phyloP scores from a whole-genome alignment of 2,329 filamentous ascomycete species.

The Arthrobotrys conoides region DNA sequence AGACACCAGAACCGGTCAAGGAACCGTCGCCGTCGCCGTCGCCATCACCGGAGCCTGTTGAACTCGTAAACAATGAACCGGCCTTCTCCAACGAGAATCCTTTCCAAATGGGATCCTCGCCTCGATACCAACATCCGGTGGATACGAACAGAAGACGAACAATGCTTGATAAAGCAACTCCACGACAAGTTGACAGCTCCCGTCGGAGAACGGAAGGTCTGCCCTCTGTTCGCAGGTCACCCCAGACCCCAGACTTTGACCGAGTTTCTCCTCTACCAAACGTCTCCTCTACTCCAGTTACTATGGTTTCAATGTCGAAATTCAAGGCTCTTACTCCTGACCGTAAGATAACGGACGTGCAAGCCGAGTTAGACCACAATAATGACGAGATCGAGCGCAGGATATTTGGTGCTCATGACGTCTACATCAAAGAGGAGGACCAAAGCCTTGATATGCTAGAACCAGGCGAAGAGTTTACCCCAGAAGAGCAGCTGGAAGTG shows the following conservation, averaged over 20 bases:
- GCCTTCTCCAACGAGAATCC: constrained; percentile 65
- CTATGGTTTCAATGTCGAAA: constrained; percentile 40
- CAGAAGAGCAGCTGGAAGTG: constrained; percentile 74
- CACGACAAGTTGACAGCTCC: constrained; percentile 42
- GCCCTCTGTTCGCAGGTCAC: constrained; percentile 43
- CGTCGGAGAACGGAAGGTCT: constrained; percentile 51
- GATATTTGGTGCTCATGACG: constrained; percentile 32
- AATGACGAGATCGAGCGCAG: constrained; percentile 37
- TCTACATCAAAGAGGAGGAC: constrained; percentile 69
- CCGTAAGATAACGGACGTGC: constrained; percentile 29
- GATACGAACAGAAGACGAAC: constrained; percentile 56
- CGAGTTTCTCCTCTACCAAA: constrained; percentile 17
- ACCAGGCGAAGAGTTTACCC: constrained; percentile 91
- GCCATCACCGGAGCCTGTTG: constrained; percentile 60
- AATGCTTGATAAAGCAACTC: constrained; percentile 52
- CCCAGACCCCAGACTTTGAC: constrained; percentile 23
- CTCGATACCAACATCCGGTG: constrained; percentile 41
- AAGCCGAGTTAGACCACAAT: constrained; percentile 38
- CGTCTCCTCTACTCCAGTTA: constrained; percentile 28
- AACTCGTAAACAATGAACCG: constrained; percentile 68
- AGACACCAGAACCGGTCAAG: constrained; percentile 62
- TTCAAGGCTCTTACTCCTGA: constrained; percentile 53
- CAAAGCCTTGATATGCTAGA: constrained; percentile 72
- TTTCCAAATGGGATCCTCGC: constrained; percentile 63
- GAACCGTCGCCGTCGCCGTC: constrained; percentile 59